Conservation (phyloP, 257 asterid genomes). For the Gentiana macrophylla region DNA sequence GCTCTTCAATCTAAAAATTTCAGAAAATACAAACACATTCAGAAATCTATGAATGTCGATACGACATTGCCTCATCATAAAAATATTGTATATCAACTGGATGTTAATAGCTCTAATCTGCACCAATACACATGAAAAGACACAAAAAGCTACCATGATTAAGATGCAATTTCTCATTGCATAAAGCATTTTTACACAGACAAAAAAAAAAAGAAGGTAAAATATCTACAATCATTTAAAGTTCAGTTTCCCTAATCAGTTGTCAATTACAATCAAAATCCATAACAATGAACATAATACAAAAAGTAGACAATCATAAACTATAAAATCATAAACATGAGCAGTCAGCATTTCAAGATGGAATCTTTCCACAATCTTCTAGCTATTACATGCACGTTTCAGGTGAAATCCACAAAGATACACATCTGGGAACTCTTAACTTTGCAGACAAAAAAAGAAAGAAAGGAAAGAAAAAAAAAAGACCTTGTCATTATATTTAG, state of each 20-base stretch:
- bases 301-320: too few species aligned
- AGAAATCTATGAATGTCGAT: neutral
- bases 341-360: too few species aligned
- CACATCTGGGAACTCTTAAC: neutral
- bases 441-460: neutral
- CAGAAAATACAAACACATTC: conserved; percentile 2
- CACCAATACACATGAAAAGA: neutral
- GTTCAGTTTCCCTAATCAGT: too few species aligned
- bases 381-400: too few species aligned
- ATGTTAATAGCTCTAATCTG: neutral
- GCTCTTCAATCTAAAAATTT: conserved; percentile 47
- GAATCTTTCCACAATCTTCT: too few species aligned
- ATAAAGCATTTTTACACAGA: neutral
- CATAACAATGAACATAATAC: too few species aligned
- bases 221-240: too few species aligned
- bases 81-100: neutral
- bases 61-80: neutral
- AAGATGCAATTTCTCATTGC: neutral
- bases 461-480: neutral
- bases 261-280: too few species aligned
- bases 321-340: too few species aligned
- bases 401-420: too few species aligned
- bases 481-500: conserved; percentile 31
- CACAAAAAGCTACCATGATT: neutral
- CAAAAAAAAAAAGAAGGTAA: neutral